These are phyloP conservation scores for Apiotrichum laibachii DNA, from an alignment of 1,284 basidiomycete genomes.

Conservation along the genomic window DNA sequence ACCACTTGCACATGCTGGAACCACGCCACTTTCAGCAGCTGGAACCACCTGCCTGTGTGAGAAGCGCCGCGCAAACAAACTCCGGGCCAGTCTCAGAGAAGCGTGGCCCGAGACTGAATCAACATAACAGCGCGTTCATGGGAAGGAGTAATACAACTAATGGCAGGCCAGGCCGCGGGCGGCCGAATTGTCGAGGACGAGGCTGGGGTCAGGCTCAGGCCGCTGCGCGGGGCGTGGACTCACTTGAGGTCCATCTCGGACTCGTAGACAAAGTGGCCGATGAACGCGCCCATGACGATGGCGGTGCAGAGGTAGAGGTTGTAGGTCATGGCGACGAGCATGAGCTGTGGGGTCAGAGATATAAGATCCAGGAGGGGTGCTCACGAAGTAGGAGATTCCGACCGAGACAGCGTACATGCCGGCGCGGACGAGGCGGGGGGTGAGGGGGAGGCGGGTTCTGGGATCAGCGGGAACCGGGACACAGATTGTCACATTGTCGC, in stretches of 20 bases:
- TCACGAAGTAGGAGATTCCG: constrained; percentile 48
- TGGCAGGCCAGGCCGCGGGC: constrained; percentile 13
- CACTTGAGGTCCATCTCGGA: constrained; percentile 45
- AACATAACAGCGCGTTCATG: too few relatives aligned
- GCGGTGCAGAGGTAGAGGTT: constrained; percentile 51
- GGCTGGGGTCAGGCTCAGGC: constrained; percentile 4
- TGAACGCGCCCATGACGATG: constrained; percentile 49
- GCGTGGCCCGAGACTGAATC: too few relatives aligned
- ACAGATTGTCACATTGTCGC: too few relatives aligned
- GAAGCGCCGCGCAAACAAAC: too few relatives aligned
- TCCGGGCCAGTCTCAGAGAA: too few relatives aligned
- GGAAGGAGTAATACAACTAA: background rate
- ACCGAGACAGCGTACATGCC: constrained; percentile 43
- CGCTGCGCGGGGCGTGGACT: too few relatives aligned
- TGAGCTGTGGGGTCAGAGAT: constrained; percentile 39
- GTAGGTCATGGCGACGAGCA: constrained; percentile 55
- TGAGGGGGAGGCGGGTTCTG: constrained; percentile 28
- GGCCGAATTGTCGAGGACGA: background rate
- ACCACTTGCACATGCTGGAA: too few relatives aligned
- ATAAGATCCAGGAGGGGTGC: constrained; percentile 11
- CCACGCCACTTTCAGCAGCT: too few relatives aligned
- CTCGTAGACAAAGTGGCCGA: constrained; percentile 50
- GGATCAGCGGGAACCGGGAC: too few relatives aligned
- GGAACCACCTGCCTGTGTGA: too few relatives aligned
- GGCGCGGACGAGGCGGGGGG: constrained; percentile 32